Base-by-base conservation (phyloP, 176 grass and related monocot species). In the Rhynchospora tenuis region DNA sequence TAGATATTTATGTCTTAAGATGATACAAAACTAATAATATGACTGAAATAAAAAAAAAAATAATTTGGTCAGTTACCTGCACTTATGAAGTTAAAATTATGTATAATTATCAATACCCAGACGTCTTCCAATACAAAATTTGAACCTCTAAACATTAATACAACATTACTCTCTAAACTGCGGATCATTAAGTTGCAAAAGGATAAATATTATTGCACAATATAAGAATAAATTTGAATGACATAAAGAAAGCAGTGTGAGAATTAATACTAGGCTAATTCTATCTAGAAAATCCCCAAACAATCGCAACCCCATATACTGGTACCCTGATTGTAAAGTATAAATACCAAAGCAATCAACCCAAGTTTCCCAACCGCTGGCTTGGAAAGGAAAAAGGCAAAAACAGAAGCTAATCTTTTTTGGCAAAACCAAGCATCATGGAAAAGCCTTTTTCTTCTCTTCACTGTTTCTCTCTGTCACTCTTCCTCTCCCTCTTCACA, bases 271-370 rank as follows among this genome's bases (percentile, higher is more conserved):
- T 75, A 54, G 47, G 54, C 72, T 14, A 29, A 55, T 55, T 76
- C 24, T 56, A 76, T 55, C 7, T n/a, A 70, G 48, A 76, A 55
- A 76, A 19, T 2, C 12, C 7, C 6, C 55, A 48, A 55, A 76
- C 8, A 71, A 47, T 71, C 38, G 17, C 22, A 23, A 55, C 16
- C 12, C 73, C 24, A 76, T 17, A 76, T 27, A 82, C 23, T 1
- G 22, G 7, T 44, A 50, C 31, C 55, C 42, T 26, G n/a, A 12
- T 0, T 61, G 22, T 48, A 66, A 82, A 64, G 43, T 82, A 82
- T 82, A 82, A 82, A 82, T 82, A 67, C 80, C 59, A 82, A 82
- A 63, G 42, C 61, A 33, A 66, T 66, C 4, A 82, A 67, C 56
- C 44, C 80, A 82, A 54, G 80, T 82, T 82, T 54, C 61, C 59